Evolutionary conservation across 1,284 basidiomycete species (phyloP), one percentile per base, ranked within the genome.

Genomic region (Cryptococcus sp.): DNA sequence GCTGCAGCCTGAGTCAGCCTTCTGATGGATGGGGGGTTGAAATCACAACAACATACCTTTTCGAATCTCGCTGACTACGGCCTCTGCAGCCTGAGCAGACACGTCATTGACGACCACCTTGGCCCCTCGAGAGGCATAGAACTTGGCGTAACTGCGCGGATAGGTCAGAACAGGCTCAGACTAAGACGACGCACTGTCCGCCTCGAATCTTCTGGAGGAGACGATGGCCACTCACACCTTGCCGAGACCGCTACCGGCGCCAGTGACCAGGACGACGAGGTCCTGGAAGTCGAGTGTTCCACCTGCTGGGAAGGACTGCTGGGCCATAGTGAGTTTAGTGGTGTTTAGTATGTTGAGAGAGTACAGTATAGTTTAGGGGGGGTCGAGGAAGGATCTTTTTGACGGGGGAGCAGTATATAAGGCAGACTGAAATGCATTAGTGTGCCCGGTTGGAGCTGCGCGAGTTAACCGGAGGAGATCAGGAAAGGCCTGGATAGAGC

Each of bases 71-170:
- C 91, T 87, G 8, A 96, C 94, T 33, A 96, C 92, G 66, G 87
- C 88, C 77, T 96, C 89, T 4, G 95, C 95, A 20, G 91, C 89
- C 61, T 86, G 85, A 53, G 81, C 82, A 70, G 88, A 92, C 73
- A 98, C 89, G 78, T 98, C 96, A 72, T 97, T 96, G 44, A 98
- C 89, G 62, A 98, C 89, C 58, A 98, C 85, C 68, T 91, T 93
- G 16, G 93, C 92, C 12, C 95, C 95, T 55, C 91, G 83, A 12
- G 88, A 84, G 35, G 92, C 94, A 75, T 92, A 97, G 66, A 93
- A 82, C 55, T 89, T 80, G 1, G 94, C 89, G 78, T 98, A 97
- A 33, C 94, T 93, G 71, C 2, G 21, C 16, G 20, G 12, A 36
- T 21, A 24, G 21, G 42, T 11, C 16, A 46, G 44, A n/a, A 16